Evolutionary conservation across 306 rosid species (phyloP).

Genomic region (Rosa lucieae): DNA sequence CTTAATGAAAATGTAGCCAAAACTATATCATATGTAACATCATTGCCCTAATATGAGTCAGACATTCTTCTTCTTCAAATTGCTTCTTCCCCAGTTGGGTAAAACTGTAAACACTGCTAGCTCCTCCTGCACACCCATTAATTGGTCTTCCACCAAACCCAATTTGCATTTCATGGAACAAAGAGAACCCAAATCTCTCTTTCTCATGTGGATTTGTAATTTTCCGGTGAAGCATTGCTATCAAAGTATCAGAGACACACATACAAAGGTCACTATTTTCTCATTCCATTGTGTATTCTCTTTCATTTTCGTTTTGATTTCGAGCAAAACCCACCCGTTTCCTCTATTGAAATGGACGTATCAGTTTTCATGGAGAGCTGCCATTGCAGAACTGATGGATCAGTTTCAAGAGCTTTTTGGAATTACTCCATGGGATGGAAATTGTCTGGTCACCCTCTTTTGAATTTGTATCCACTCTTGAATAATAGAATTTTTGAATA

Average conservation of each 20-base stretch:
- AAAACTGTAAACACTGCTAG: conserved; percentile 2
- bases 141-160: neutral
- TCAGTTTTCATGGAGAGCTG: conserved; percentile 24
- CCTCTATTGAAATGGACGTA: conserved; percentile 43
- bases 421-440: neutral
- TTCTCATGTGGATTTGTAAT: neutral
- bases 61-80: conserved; percentile 48
- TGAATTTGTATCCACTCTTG: neutral
- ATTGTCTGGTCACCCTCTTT: conserved; percentile 5
- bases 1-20: conserved; percentile 41
- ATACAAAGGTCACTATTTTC: conserved; percentile 25
- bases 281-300: conserved; percentile 45
- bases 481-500: neutral
- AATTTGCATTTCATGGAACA: neutral
- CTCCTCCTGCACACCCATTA: neutral
- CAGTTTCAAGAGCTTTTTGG: conserved; percentile 19
- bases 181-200: conserved; percentile 13
- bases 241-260: conserved; percentile 25
- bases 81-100: conserved; percentile 1
- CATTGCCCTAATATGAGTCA: conserved; percentile 17
- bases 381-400: neutral
- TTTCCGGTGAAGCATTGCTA: conserved; percentile 35
- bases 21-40: conserved; percentile 4
- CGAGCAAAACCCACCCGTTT: conserved; percentile 27
- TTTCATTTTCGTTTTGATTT: conserved; percentile 35